phyloP scores from a whole-genome alignment of 176 grass and related monocot species.

The Chloris gayana region DNA sequence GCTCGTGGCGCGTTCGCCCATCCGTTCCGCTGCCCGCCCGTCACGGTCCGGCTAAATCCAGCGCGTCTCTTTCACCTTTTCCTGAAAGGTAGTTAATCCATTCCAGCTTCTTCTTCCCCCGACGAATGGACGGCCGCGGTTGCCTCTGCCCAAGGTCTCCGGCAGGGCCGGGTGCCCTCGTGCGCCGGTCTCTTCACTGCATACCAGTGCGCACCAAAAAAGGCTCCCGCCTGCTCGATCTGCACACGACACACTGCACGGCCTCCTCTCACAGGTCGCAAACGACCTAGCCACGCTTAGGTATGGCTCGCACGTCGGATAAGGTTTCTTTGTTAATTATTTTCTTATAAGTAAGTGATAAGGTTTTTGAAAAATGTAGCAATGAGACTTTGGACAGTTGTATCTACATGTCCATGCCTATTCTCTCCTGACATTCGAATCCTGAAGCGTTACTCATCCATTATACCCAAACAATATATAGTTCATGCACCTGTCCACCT shows the following conservation, averaged over 20 bases:
- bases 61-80: neutral
- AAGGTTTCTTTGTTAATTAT: too few species aligned
- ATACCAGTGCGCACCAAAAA: neutral
- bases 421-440: too few species aligned
- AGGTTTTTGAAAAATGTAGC: too few species aligned
- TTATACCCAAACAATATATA: too few species aligned
- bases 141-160: slow-evolving; percentile 33
- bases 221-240: neutral
- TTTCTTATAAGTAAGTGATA: too few species aligned
- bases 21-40: neutral
- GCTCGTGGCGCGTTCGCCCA: slow-evolving; percentile 10
- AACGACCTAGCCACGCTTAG: neutral
- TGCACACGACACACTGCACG: neutral
- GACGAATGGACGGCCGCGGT: slow-evolving; percentile 26
- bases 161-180: neutral
- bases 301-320: neutral
- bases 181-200: neutral
- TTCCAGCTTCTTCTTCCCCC: neutral
- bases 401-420: too few species aligned
- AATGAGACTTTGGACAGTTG: too few species aligned
- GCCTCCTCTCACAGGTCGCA: neutral
- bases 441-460: too few species aligned
- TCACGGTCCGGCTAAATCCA: neutral
- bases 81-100: neutral
- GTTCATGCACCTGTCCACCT: too few species aligned